A percentile compares a stretch with the other conserved stretches of the same genome.
phyloP scores from a whole-genome alignment of 2,329 filamentous ascomycete genomes.

The Spiromastix sp. region DNA sequence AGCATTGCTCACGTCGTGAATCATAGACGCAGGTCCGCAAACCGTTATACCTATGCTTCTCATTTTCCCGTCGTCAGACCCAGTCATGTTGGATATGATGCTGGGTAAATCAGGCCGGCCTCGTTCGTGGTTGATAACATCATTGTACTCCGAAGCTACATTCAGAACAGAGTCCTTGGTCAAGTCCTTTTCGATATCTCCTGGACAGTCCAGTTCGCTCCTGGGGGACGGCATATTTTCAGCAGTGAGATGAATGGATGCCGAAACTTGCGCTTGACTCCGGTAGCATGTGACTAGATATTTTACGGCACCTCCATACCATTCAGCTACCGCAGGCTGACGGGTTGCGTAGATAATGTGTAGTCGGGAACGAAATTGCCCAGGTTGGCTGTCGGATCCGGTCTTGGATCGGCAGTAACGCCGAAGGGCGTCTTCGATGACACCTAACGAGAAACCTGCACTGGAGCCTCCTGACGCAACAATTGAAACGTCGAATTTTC shows the following conservation, averaged over 20 bases:
- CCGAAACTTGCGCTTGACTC: slow-evolving; percentile 13
- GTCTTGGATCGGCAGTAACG: no score
- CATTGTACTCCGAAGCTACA: neutral
- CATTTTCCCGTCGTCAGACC: slow-evolving; percentile 11
- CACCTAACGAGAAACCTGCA: slow-evolving; percentile 41
- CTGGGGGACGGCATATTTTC: slow-evolving; percentile 7
- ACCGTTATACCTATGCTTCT: slow-evolving; percentile 14
- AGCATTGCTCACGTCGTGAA: slow-evolving; percentile 39
- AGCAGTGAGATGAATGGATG: slow-evolving; percentile 17
- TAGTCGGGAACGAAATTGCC: neutral
- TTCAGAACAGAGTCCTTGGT: neutral
- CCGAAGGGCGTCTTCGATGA: slow-evolving; percentile 34
- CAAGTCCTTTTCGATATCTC: neutral
- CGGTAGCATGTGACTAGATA: slow-evolving; percentile 7
- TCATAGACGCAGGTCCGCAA: slow-evolving; percentile 38
- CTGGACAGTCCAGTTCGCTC: slow-evolving; percentile 3
- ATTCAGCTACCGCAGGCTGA: slow-evolving; percentile 7
- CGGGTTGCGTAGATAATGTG: slow-evolving; percentile 2
- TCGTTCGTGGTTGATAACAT: neutral
- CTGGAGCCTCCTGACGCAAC: slow-evolving; percentile 48
- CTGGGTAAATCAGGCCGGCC: no score
- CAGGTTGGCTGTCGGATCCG: neutral
- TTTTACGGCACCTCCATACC: slow-evolving; percentile 12
- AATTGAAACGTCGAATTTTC: slow-evolving; percentile 34
- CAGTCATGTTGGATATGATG: slow-evolving; percentile 21